phyloP scores from a whole-genome alignment of 257 asterid genomes.

The Petunia axillaris region DNA sequence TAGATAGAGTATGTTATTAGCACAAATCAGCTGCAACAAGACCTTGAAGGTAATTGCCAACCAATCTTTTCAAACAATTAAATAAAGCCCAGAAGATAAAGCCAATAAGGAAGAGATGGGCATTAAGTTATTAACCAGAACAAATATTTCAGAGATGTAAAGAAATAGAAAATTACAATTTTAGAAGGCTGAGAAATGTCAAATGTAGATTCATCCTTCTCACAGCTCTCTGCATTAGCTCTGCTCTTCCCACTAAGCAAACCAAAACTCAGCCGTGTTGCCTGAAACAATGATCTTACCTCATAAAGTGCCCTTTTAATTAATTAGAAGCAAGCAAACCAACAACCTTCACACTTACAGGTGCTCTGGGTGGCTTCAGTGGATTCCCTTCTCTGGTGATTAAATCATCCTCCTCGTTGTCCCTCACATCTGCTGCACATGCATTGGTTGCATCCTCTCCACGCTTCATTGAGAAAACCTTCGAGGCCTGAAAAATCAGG shows the following conservation, averaged over 20 bases:
- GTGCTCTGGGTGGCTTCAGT: slow-evolving; percentile 67
- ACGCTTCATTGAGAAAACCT: slow-evolving; percentile 40
- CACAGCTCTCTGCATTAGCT: slow-evolving; percentile 38
- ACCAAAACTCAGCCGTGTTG: slow-evolving; percentile 27
- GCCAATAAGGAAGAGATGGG: background rate
- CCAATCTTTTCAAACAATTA: background rate
- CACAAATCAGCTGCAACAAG: background rate
- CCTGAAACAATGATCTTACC: slow-evolving; percentile 24
- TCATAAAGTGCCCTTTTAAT: slow-evolving; percentile 18
- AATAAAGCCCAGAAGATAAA: background rate
- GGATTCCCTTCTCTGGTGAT: slow-evolving; percentile 42
- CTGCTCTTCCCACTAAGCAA: slow-evolving; percentile 37
- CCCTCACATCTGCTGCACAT: slow-evolving; percentile 28
- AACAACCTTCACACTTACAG: slow-evolving; percentile 46
- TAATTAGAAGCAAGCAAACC: slow-evolving; percentile 20
- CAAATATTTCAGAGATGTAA: background rate
- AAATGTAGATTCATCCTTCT: slow-evolving; percentile 39
- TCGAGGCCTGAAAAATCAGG: slow-evolving; percentile 56
- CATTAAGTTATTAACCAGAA: background rate
- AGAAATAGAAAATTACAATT: slow-evolving; percentile 34
- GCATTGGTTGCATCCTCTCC: slow-evolving; percentile 42
- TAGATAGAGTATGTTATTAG: background rate
- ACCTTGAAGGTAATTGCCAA: slow-evolving; percentile 1
- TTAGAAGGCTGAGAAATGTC: slow-evolving; percentile 42
- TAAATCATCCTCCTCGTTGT: slow-evolving; percentile 42